A percentile compares a stretch with the other conserved stretches of the same genome.
These are phyloP conservation scores for Suhomyces bolitotheri DNA, from an alignment of 1,139 yeast genomes.

Conservation along the genomic window DNA sequence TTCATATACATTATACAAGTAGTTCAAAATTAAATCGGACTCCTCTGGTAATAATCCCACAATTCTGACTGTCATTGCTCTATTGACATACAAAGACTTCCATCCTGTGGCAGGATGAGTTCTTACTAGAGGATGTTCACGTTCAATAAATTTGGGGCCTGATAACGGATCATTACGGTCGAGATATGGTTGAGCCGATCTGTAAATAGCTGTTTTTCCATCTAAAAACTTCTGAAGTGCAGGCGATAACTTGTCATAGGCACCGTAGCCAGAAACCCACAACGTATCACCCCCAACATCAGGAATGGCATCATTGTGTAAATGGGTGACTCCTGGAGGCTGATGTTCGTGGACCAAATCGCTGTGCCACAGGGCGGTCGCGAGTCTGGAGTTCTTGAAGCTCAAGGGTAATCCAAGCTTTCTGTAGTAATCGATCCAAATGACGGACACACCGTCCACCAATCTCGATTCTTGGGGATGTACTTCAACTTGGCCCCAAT, in stretches of 20 bases:
- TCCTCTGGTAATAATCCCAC: constrained; percentile 48
- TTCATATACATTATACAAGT: constrained; percentile 42
- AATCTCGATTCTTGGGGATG: constrained; percentile 42
- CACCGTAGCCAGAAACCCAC: constrained; percentile 53
- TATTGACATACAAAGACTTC: constrained; percentile 50
- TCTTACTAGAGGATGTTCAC: constrained; percentile 49
- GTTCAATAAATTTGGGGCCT: constrained; percentile 43
- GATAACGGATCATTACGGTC: constrained; percentile 43
- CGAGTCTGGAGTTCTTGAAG: constrained; percentile 33
- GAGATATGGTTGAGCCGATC: constrained; percentile 45
- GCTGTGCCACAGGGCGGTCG: constrained; percentile 47
- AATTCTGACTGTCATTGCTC: constrained; percentile 43
- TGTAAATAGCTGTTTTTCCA: constrained; percentile 48
- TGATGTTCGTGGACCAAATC: constrained; percentile 49
- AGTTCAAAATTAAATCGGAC: constrained; percentile 36
- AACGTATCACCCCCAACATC: constrained; percentile 50
- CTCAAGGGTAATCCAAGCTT: constrained; percentile 26
- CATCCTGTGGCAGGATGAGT: constrained; percentile 58
- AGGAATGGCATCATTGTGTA: constrained; percentile 49
- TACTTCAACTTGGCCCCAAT: constrained; percentile 46
- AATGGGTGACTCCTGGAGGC: constrained; percentile 51
- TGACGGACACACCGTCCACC: constrained; percentile 46
- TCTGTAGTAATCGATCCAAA: constrained; percentile 51
- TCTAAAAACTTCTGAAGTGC: constrained; percentile 49
- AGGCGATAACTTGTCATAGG: constrained; percentile 52